phyloP scores from a whole-genome alignment of 345 rosid genomes.

The Pistacia vera region DNA sequence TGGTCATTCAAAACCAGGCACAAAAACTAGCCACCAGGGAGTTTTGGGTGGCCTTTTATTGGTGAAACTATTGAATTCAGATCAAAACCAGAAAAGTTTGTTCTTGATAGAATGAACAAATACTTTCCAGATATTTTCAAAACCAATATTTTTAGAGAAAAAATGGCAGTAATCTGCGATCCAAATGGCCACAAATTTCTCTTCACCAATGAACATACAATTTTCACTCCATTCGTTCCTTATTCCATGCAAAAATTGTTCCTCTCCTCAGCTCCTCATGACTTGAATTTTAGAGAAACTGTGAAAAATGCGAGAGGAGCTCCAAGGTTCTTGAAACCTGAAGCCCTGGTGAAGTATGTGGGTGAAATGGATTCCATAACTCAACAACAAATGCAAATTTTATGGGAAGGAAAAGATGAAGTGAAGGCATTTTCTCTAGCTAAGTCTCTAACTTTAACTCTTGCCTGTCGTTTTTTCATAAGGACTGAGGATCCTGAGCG shows the following conservation, averaged over 20 bases:
- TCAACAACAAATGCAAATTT: slow-evolving; percentile 34
- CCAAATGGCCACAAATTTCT: slow-evolving; percentile 58
- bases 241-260: no score
- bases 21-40: slow-evolving; percentile 56
- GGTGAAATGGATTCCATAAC: slow-evolving; percentile 56
- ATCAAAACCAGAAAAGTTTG: slow-evolving; percentile 51
- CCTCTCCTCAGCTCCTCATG: no score
- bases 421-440: slow-evolving; percentile 36
- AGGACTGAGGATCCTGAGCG: slow-evolving; percentile 47
- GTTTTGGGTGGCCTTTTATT: slow-evolving; percentile 59
- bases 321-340: slow-evolving; percentile 51
- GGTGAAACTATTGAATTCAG: slow-evolving; percentile 48
- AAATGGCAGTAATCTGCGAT: slow-evolving; percentile 56
- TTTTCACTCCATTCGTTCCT: slow-evolving; percentile 52
- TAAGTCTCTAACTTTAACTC: slow-evolving; percentile 47
- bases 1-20: background rate
- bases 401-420: slow-evolving; percentile 43
- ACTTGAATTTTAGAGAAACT: no score
- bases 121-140: slow-evolving; percentile 54
- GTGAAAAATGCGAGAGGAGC: background rate
- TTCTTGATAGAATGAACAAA: slow-evolving; percentile 45
- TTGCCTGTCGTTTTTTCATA: slow-evolving; percentile 52
- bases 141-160: slow-evolving; percentile 53
- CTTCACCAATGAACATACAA: slow-evolving; percentile 54
- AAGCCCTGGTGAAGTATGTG: slow-evolving; percentile 47